Evolutionary conservation across 164 flowering plant genomes (phyloP), one percentile per base, ranked within the genome.

Genomic region (Macadamia tetraphylla): DNA sequence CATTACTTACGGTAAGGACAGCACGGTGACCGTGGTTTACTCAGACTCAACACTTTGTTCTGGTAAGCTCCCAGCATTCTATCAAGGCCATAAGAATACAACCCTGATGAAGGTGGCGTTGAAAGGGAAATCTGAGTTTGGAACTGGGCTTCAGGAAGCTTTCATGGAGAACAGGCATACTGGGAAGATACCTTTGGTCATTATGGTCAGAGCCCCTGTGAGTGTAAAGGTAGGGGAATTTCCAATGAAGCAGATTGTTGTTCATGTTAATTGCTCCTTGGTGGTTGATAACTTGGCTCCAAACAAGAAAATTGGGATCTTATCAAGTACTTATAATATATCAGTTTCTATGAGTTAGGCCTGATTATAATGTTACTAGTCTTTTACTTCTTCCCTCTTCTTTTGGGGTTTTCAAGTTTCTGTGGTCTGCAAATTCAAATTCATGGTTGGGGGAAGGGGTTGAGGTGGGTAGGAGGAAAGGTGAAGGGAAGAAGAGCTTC

Each of bases 211-310:
- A 55, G 85, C 69, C 5, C 96, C 94, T 6, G 79, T 90, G 18
- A 69, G 35, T 0, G 62, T 88, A 9, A 80, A 65, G 62, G 0
- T 87, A 29, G 81, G 70, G 5, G 23, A 42, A 0, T 6, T 78
- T 7, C 64, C 68, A 4, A 18, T 81, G 69, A 78, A 63, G 62
- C 68, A 83, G 67, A 35, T 88, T 23, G 49, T 9, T 2, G 82
- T 86, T 65, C 30, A 40, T 13, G 83, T 85, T 2, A 79, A 79
- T 62, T 81, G 85, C 65, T 69, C 81, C 18, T 63, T 90, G 80
- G 83, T 84, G n/a, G 77, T 88, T 0, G 85, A 86, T 71, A 83
- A 70, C 64, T 65, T 90, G 76, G 29, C 78, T 0, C 89, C 91
- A 0, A 69, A 77, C 8, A 79, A 81, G 74, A 78, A 79, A 58